Evolutionary conservation across 1,284 basidiomycete species (phyloP), one percentile per base, ranked within the genome.

Genomic region (Singerocomus inundabilis): DNA sequence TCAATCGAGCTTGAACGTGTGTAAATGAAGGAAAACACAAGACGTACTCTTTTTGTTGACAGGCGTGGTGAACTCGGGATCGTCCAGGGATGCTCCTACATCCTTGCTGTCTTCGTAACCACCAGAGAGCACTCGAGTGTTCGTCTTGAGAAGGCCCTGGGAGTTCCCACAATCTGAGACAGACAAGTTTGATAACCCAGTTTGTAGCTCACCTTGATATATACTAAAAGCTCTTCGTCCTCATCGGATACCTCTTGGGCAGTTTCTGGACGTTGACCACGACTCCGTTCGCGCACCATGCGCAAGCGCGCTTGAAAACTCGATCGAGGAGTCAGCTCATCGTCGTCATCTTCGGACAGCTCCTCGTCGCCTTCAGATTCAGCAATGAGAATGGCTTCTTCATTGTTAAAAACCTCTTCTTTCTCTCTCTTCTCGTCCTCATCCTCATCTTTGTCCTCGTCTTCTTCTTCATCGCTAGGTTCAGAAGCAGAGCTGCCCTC

Each of bases 201-300:
- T 2, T 15, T 36, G 51, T 39, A 4, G 68, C 73, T 51, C 56
- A 86, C 89, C 61, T 88, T 68, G 33, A 91, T 78, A 13, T 77
- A 61, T n/a, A 74, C 74, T 40, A 86, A 72, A 56, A 81, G 81
- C 33, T 78, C 78, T 36, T 91, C 84, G 51, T 90, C 84, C 25
- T 72, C 70, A 12, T 72, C 67, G 54, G 70, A 54, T 6, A 46
- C 52, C 46, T 67, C 57, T 26, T 49, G 55, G 25, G n/a, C 56
- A 10, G 25, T 32, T n/a, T 36, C 32, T 6, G 36, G 30, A n/a
- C 2, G 36, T 60, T 57, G 74, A 61, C 48, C 59, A 58, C 55
- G 71, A 48, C 44, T 68, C 49, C 42, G 63, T 55, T 57, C 70
- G 55, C 78, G 77, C 21, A 77, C 37, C 42, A 58, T 65, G 41